These are phyloP conservation scores for Astragalus glycyphyllos DNA, from an alignment of 306 rosid genomes.

Conservation along the genomic window DNA sequence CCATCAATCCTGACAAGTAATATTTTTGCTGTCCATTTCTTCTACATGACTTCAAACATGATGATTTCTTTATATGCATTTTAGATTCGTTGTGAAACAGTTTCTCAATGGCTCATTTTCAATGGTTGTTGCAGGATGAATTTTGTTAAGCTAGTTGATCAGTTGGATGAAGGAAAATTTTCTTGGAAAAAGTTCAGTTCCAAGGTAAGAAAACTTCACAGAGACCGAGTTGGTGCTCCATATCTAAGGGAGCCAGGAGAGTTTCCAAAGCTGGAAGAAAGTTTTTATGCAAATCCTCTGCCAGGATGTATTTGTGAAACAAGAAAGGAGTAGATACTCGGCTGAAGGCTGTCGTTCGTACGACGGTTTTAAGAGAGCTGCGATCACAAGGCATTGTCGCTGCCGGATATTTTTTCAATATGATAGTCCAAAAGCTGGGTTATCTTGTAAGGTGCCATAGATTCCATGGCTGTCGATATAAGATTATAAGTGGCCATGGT, in stretches of 20 bases:
- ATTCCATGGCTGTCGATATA: conserved; percentile 38
- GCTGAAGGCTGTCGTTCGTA: conserved; percentile 28
- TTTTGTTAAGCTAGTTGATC: conserved; percentile 84
- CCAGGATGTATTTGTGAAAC: conserved; percentile 89
- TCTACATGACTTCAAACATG: conserved; percentile 11
- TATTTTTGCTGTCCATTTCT: conserved; percentile 31
- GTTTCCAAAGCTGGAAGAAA: conserved; percentile 92
- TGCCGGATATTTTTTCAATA: conserved; percentile 32
- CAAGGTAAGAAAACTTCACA: conserved; percentile 76
- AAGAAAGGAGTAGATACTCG: conserved; percentile 42
- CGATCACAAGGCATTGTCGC: conserved; percentile 32
- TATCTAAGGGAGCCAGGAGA: conserved; percentile 78
- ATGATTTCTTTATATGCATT: conserved; percentile 11
- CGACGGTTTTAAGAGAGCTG: conserved; percentile 37
- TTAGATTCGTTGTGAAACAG: conserved; percentile 23
- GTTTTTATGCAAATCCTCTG: conserved; percentile 89
- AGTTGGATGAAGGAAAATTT: conserved; percentile 76
- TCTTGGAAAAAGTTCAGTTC: conserved; percentile 89
- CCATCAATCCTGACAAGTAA: conserved; percentile 97
- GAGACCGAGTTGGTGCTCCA: conserved; percentile 77
- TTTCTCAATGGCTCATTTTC: conserved; percentile 10
- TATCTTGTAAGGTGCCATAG: conserved; percentile 28
- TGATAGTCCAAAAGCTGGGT: conserved; percentile 40
- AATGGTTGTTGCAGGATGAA: conserved; percentile 68
- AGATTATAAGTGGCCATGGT: conserved; percentile 24